Evolutionary conservation across 306 rosid genomes (phyloP).

Genomic region (Castanospermum australe): DNA sequence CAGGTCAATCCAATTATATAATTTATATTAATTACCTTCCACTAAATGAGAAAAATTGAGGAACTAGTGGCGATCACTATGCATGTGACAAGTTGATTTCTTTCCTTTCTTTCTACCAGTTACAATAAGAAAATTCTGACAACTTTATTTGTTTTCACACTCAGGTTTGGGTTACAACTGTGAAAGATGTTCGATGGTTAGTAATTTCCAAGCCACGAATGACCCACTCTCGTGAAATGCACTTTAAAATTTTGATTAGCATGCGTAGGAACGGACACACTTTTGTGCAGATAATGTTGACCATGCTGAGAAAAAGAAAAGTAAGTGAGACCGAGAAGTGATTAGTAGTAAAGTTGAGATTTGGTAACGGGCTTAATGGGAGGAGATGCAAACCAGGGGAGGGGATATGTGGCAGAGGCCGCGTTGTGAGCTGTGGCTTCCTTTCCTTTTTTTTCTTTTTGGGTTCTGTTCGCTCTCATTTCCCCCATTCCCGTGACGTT

Average conservation of each 20-base stretch:
- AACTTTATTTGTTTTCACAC: no score
- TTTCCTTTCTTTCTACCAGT: no score
- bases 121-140: no score
- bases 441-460: neutral
- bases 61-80: no score
- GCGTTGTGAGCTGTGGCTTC: neutral
- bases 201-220: neutral
- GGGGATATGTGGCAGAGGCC: conserved; percentile 55
- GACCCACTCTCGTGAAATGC: neutral
- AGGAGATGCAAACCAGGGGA: conserved; percentile 42
- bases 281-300: no score
- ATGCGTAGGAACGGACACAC: no score
- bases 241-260: neutral
- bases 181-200: neutral
- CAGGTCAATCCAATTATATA: no score
- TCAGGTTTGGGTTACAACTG: neutral
- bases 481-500: conserved; percentile 24
- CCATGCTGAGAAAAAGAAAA: neutral
- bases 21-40: no score
- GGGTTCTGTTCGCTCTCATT: neutral
- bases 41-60: no score
- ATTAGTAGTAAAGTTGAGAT: conserved; percentile 14
- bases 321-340: neutral
- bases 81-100: no score
- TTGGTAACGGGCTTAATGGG: neutral